Percentiles rank a stretch among this genome's conserved stretches.
Conservation (phyloP, 163 green algal species). For the Scenedesmus sp. region DNA sequence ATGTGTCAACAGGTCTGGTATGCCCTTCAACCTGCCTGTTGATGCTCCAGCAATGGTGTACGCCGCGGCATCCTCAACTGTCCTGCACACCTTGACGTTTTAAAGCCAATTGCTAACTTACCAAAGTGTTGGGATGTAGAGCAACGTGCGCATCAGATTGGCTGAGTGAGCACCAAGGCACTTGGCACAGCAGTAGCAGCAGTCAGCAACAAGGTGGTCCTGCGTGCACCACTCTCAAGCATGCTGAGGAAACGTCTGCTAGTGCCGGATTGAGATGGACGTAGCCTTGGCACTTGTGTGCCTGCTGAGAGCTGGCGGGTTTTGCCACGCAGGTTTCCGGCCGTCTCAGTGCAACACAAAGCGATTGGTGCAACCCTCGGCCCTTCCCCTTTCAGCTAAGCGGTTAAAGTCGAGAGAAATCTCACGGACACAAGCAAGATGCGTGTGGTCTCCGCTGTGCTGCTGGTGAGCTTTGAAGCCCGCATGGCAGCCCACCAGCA, state of each 20-base stretch:
- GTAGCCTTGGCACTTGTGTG: no score
- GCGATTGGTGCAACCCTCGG: not conserved
- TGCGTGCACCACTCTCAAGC: not conserved
- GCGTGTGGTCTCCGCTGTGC: slow-evolving; percentile 60
- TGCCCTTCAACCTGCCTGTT: not conserved
- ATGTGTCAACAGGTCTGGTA: not conserved
- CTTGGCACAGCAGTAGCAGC: not conserved
- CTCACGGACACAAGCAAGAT: slow-evolving; percentile 50
- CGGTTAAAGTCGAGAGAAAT: slow-evolving; percentile 56
- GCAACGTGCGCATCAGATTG: not conserved
- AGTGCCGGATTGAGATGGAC: no score
- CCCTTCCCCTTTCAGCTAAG: slow-evolving; percentile 28
- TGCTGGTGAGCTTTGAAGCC: slow-evolving; percentile 51
- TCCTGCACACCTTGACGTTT: no score
- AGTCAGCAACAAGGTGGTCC: not conserved
- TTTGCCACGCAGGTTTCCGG: slow-evolving; percentile 14
- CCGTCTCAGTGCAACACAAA: slow-evolving; percentile 15
- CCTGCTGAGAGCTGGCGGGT: not conserved
- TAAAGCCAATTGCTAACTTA: no score
- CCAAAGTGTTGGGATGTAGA: not conserved
- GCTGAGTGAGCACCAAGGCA: not conserved
- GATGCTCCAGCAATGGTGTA: not conserved
- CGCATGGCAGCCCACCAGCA: slow-evolving; percentile 6
- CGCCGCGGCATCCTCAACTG: no score
- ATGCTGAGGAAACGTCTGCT: not conserved